phyloP scores from a whole-genome alignment of 1,139 yeast species.

The Meyerozyma sp. region DNA sequence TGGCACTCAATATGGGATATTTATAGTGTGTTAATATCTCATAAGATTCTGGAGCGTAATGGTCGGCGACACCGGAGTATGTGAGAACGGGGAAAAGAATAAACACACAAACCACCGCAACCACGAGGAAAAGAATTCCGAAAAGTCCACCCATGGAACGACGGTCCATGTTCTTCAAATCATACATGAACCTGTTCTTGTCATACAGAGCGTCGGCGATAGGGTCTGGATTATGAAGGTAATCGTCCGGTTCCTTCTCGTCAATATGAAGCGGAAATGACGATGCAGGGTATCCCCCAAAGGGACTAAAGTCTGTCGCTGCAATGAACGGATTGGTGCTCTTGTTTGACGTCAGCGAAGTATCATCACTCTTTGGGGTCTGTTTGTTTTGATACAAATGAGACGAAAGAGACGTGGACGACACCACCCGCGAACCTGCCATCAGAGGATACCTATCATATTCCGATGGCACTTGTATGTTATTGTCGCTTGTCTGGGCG shows the following conservation, averaged over 20 bases:
- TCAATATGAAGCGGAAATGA: constrained; percentile 22
- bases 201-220: constrained; percentile 23
- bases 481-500: constrained; percentile 4
- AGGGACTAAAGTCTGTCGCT: constrained; percentile 16
- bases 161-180: constrained; percentile 19
- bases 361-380: constrained; percentile 1
- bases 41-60: constrained; percentile 12
- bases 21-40: constrained; percentile 17
- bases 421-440: constrained; percentile 13
- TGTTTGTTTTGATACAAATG: neutral
- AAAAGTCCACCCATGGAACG: constrained; percentile 16
- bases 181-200: constrained; percentile 20
- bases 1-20: constrained; percentile 20
- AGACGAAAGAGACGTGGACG: constrained; percentile 8
- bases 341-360: neutral
- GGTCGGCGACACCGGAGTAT: constrained; percentile 15
- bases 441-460: constrained; percentile 16
- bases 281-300: constrained; percentile 26
- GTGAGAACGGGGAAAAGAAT: constrained; percentile 21
- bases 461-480: constrained; percentile 10
- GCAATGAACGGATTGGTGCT: constrained; percentile 7
- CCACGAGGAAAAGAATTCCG: constrained; percentile 14
- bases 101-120: constrained; percentile 15
- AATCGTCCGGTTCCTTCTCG: constrained; percentile 23
- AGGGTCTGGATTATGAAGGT: constrained; percentile 25